These are phyloP conservation scores for Suillus cothurnatus DNA, from an alignment of 768 basidiomycete species.

Conservation along the genomic window DNA sequence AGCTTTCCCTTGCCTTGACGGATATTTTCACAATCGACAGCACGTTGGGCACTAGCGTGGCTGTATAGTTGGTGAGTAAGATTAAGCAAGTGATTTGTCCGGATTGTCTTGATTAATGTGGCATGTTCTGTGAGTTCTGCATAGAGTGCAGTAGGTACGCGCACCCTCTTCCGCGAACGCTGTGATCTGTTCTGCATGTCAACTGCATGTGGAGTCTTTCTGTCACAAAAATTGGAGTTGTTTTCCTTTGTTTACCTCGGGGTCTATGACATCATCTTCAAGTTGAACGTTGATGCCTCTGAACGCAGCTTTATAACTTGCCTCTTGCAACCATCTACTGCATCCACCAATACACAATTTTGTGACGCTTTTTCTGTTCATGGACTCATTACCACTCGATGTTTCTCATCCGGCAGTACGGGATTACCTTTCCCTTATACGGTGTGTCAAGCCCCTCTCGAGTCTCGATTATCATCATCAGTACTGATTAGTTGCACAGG, in stretches of 20 bases:
- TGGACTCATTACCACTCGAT: conserved; percentile 63
- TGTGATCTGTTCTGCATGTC: conserved; percentile 1
- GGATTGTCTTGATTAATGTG: conserved; percentile 64
- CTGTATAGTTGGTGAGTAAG: conserved; percentile 52
- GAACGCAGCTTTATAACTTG: not conserved
- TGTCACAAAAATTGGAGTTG: not conserved
- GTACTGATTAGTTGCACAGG: conserved; percentile 29
- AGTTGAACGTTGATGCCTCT: not conserved
- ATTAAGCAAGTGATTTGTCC: conserved; percentile 58
- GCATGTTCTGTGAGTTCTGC: conserved; percentile 69
- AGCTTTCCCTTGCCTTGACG: conserved; percentile 27
- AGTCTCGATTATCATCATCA: not conserved
- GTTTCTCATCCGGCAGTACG: conserved; percentile 59
- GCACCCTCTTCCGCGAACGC: conserved; percentile 36
- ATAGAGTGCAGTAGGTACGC: conserved; percentile 57
- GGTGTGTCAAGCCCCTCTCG: conserved; percentile 35
- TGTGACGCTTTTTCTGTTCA: conserved; percentile 19
- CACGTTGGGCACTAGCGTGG: conserved; percentile 17
- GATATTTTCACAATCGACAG: conserved; percentile 22
- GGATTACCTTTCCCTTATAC: conserved; percentile 66
- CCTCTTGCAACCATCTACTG: not conserved
- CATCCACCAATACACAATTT: not conserved
- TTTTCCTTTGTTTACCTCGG: conserved; percentile 3
- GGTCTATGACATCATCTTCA: conserved; percentile 4
- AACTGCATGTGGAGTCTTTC: not conserved